phyloP scores from a whole-genome alignment of 306 rosid species.

The Vigna reflexopilosa region DNA sequence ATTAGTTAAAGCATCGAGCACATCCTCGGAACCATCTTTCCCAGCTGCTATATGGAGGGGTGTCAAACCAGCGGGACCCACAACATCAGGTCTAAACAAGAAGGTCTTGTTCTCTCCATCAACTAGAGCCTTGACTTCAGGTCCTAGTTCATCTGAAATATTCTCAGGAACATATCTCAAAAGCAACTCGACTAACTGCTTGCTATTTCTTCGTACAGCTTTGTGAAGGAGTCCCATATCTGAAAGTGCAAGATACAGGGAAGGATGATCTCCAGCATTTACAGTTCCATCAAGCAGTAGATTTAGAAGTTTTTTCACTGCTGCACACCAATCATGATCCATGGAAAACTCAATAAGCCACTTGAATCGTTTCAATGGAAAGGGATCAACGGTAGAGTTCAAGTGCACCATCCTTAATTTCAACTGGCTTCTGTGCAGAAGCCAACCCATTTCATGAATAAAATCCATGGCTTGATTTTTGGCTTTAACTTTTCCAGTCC shows the following conservation, averaged over 20 bases:
- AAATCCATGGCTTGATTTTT: conserved; percentile 83
- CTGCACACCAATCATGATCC: conserved; percentile 93
- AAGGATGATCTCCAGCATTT: conserved; percentile 64
- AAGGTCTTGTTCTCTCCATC: conserved; percentile 50
- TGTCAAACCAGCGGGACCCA: conserved; percentile 84
- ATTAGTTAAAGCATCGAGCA: conserved; percentile 82
- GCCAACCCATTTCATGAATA: conserved; percentile 96
- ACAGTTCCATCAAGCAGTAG: conserved; percentile 73
- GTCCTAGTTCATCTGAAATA: conserved; percentile 47
- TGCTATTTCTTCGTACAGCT: conserved; percentile 85
- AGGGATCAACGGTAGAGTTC: conserved; percentile 61
- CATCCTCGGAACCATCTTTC: conserved; percentile 76
- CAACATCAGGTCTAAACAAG: conserved; percentile 80
- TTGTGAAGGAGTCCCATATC: conserved; percentile 88
- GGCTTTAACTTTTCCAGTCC: conserved; percentile 54
- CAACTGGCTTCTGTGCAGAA: conserved; percentile 78
- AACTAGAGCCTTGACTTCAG: conserved; percentile 49
- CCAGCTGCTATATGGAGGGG: conserved; percentile 95
- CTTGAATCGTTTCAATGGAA: conserved; percentile 71
- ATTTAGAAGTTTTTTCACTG: conserved; percentile 73
- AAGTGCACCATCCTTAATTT: conserved; percentile 65
- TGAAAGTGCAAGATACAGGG: conserved; percentile 60
- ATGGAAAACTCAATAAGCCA: conserved; percentile 91
- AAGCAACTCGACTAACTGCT: conserved; percentile 76
- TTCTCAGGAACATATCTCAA: conserved; percentile 65